These are phyloP conservation scores for Tylopilus sp. DNA, from an alignment of 768 basidiomycete species.

Conservation along the genomic window DNA sequence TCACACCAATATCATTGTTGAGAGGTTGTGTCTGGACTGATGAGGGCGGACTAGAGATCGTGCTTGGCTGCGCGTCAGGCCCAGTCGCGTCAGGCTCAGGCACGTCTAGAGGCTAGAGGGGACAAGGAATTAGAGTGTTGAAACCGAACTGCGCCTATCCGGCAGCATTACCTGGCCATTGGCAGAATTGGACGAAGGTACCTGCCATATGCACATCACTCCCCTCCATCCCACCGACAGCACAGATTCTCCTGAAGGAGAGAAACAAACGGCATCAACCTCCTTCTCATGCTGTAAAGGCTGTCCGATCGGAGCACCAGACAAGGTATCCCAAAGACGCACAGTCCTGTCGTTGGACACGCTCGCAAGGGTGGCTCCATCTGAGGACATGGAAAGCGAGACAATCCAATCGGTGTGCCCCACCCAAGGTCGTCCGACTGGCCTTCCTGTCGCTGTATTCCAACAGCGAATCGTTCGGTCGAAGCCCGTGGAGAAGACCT, in stretches of 20 bases:
- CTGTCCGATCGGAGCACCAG: neutral
- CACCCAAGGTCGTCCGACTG: constrained; percentile 7
- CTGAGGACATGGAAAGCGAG: neutral
- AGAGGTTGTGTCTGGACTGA: neutral
- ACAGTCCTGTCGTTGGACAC: constrained; percentile 2
- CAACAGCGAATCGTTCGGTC: constrained; percentile 7
- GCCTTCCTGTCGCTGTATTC: neutral
- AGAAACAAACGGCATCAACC: neutral
- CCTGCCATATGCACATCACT: neutral
- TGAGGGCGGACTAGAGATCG: neutral
- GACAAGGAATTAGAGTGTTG: neutral
- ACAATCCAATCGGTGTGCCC: constrained; percentile 4
- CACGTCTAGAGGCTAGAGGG: too few species aligned
- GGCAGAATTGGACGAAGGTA: neutral
- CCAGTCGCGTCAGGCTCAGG: neutral
- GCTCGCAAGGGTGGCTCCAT: constrained; percentile 8
- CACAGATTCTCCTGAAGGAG: constrained; percentile 6
- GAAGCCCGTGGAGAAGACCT: neutral
- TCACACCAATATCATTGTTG: too few species aligned
- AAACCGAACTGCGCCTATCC: neutral
- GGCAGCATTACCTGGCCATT: neutral
- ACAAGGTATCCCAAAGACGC: constrained; percentile 9
- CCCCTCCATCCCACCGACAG: neutral
- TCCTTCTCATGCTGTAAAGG: neutral
- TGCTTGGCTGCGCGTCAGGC: neutral